Base-by-base conservation (phyloP, 805 yeast genomes). In the Cyberlindnera maritima region DNA sequence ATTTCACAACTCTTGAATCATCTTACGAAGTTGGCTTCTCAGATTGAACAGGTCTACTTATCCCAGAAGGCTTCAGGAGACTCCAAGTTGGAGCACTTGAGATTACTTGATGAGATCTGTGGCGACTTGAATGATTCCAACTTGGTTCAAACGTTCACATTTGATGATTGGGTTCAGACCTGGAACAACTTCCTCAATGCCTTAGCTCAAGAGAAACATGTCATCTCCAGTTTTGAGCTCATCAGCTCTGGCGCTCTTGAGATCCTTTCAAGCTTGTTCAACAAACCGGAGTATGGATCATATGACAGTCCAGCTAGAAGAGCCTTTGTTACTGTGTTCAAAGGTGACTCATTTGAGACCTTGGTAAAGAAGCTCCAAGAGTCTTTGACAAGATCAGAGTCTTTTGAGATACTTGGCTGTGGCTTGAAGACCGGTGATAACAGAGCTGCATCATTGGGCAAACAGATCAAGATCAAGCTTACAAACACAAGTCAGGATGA, bases 201-300 rank as follows among this genome's bases (percentile, higher is more conserved):
- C 1, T 55, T 77, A 21, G 68, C 70, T 14, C 54, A 52, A 17
- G 59, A 60, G 1, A 45, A 49, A 9, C 58, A 52, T 34, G 52
- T 55, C 6, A 67, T 85, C 5, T 87, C 96, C 0, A 83, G 91
- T 48, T 88, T 81, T 66, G 96, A 89, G 60, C 68, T 90, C 29
- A 72, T 82, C 6, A 75, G 85, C 2, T 85, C 90, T 2, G 90
- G 90, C 0, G 62, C 87, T 7, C 71, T 85, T 8, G 69, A 70
- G 6, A 56, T 70, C 1, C 60, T 85, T 25, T 55, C 69, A 3
- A 20, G 47, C 1, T 44, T 72, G 2, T 76, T 80, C 39, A 41
- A 50, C 15, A 46, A 63, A 37, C 48, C 56, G 4, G 53, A 33
- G 13, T 53, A 52, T 36, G 62, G 63, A 1, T 52, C 50, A 14